Evolutionary conservation across 2,329 filamentous ascomycete genomes (phyloP).

Genomic region (Tolypocladium ovalisporum): DNA sequence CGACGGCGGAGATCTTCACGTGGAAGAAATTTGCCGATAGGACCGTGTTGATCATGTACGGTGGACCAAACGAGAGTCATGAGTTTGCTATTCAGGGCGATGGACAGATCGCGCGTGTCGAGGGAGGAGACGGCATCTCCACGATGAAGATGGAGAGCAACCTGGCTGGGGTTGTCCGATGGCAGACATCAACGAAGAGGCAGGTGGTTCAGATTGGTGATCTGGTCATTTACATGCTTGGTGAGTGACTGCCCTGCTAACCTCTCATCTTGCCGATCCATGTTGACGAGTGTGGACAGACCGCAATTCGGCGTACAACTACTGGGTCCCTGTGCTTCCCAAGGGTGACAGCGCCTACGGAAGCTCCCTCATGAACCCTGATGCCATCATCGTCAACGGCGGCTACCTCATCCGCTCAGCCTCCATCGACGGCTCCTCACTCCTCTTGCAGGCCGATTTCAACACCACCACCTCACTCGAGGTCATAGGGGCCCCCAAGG

Average conservation of each 20-base stretch:
- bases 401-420: conserved; percentile 55
- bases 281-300: conserved; percentile 24
- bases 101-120: conserved; percentile 5
- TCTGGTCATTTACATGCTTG: conserved; percentile 30
- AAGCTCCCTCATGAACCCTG: conserved; percentile 22
- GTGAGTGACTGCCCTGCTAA: conserved; percentile 8
- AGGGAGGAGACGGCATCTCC: conserved; percentile 20
- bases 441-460: conserved; percentile 59
- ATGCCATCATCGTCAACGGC: conserved; percentile 48
- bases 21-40: conserved; percentile 53
- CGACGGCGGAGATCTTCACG: conserved; percentile 58
- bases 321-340: conserved; percentile 52
- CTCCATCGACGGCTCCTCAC: conserved; percentile 38
- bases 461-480: conserved; percentile 59
- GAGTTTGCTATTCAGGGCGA: conserved; percentile 42
- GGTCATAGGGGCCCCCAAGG: conserved; percentile 49
- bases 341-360: conserved; percentile 19
- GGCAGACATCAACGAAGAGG: conserved; percentile 16
- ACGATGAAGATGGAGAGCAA: conserved; percentile 6
- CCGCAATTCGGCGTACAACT: conserved; percentile 56
- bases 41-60: conserved; percentile 54
- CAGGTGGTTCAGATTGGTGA: conserved; percentile 21
- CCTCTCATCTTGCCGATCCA: not conserved
- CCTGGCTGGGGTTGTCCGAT: conserved; percentile 17
- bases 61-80: conserved; percentile 48